Base-by-base conservation (phyloP, 306 rosid species). In the Citrullus amarus region DNA sequence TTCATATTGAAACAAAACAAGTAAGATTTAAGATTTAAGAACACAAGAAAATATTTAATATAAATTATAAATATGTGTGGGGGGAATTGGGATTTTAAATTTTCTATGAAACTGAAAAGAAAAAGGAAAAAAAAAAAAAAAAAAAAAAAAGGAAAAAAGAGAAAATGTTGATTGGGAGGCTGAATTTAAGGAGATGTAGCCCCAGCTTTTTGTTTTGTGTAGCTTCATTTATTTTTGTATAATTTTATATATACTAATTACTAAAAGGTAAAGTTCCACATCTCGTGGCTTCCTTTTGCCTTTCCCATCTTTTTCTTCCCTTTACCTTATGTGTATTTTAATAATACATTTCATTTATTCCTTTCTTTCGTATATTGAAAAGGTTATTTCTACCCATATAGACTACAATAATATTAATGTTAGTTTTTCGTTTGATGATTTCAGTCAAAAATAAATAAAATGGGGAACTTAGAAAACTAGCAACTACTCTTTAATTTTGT, bases 1-100 rank as follows among this genome's bases (percentile, higher is more conserved):
- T 79, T 90, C 98, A 39, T 85, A 80, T 78, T 82, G 81, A 79
- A 6, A 53, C 57, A 53, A 53, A 48, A 53, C 57, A 53, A 6
- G 57, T 53, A 48, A 41, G 11, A 43, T 43, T 8, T 43, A 48
- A 48, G 13, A 46, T 39, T 8, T 44, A 50, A 39, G 10, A 9
- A 5, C 1, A 10, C 3, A 11, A 11, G 17, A 16, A 53, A 54
- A 54, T 16, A 75, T 32, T 18, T 41, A 22, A 34, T 39, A 39
- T 38, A 43, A 69, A 44, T 70, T 70, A 70, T 12, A 70, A 46
- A 71, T 28, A 7, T 50, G 44, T 51, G 44, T 51, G 46, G 36
- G 20, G 20, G 68, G 46, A 36, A 63, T 5, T 66, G 73, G 30
- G 73, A 18, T 18, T 66, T 12, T 9, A 48, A 66, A 73, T 28